These are phyloP conservation scores for Candida taoyuanica DNA, from an alignment of 805 yeast species.

Conservation along the genomic window DNA sequence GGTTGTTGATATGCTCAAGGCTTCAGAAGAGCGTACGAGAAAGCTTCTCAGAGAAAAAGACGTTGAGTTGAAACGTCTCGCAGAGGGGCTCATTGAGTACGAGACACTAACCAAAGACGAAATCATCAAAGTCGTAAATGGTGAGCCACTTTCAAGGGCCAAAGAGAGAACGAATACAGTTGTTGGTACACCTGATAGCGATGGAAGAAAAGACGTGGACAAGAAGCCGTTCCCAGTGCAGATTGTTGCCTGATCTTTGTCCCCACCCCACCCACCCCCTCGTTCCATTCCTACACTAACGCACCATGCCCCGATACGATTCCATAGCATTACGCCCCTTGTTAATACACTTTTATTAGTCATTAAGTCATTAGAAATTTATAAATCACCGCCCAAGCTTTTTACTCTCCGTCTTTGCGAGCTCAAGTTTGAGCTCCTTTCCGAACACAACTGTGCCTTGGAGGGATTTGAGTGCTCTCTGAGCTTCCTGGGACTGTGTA, in stretches of 20 bases:
- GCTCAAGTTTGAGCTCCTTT: constrained; percentile 43
- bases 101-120: constrained; percentile 92
- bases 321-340: too few relatives aligned
- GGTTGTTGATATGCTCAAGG: constrained; percentile 68
- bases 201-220: constrained; percentile 36
- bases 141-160: constrained; percentile 66
- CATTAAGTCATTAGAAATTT: too few relatives aligned
- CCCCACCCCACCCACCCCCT: too few relatives aligned
- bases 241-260: constrained; percentile 19
- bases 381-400: too few relatives aligned
- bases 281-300: too few relatives aligned
- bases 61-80: constrained; percentile 76
- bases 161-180: constrained; percentile 74
- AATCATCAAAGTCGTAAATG: constrained; percentile 79
- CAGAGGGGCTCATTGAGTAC: constrained; percentile 89
- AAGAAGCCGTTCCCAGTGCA: constrained; percentile 28
- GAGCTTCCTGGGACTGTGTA: constrained; percentile 45
- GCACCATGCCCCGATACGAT: too few relatives aligned
- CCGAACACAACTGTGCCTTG: constrained; percentile 50
- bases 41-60: constrained; percentile 54
- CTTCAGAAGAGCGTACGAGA: constrained; percentile 78
- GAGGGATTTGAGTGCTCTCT: constrained; percentile 43
- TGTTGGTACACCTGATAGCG: constrained; percentile 49
- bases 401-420: constrained; percentile 33
- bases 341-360: too few relatives aligned